Evolutionary conservation across 2,329 filamentous ascomycete genomes (phyloP).

Genomic region (Colletotrichum gigasporum): DNA sequence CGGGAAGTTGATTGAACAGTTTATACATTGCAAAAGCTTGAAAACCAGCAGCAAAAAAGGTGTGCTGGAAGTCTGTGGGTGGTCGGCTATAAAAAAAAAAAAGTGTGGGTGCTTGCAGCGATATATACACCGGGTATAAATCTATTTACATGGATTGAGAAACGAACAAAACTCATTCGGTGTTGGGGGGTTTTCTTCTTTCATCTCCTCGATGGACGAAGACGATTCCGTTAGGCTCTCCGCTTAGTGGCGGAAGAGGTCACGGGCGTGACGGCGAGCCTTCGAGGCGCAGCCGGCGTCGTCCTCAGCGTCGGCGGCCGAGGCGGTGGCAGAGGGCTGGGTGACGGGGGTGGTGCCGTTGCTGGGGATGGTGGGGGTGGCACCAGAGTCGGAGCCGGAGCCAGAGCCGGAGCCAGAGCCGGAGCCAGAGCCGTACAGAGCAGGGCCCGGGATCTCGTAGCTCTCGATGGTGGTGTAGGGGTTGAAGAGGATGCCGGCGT

Average conservation of each 20-base stretch:
- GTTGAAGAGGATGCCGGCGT: slow-evolving; percentile 45
- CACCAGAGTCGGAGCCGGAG: slow-evolving; percentile 33
- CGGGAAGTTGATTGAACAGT: slow-evolving; percentile 5
- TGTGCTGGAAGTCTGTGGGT: slow-evolving; percentile 1
- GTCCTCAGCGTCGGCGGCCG: not conserved
- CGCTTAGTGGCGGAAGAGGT: slow-evolving; percentile 24
- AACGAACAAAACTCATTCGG: slow-evolving; percentile 19
- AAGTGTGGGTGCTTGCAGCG: slow-evolving; percentile 15
- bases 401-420: slow-evolving; percentile 8
- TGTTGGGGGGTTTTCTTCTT: not conserved
- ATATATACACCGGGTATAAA: slow-evolving; percentile 31
- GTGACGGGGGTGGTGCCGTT: slow-evolving; percentile 2
- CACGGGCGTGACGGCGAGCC: slow-evolving; percentile 23
- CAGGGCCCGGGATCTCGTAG: slow-evolving; percentile 44
- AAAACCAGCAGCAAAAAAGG: slow-evolving; percentile 12
- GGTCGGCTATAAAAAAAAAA: slow-evolving; percentile 15
- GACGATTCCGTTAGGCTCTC: not conserved
- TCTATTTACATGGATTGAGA: slow-evolving; percentile 29
- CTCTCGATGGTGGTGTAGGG: slow-evolving; percentile 38
- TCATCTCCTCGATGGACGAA: not conserved
- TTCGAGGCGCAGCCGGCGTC: slow-evolving; percentile 11
- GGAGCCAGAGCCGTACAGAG: slow-evolving; percentile 21
- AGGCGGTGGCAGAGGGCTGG: not conserved
- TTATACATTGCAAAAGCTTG: slow-evolving; percentile 26
- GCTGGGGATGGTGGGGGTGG: slow-evolving; percentile 29